Evolutionary conservation across 768 basidiomycete species (phyloP), one percentile per base, ranked within the genome.

Genomic region (Hygrocybe punicea): DNA sequence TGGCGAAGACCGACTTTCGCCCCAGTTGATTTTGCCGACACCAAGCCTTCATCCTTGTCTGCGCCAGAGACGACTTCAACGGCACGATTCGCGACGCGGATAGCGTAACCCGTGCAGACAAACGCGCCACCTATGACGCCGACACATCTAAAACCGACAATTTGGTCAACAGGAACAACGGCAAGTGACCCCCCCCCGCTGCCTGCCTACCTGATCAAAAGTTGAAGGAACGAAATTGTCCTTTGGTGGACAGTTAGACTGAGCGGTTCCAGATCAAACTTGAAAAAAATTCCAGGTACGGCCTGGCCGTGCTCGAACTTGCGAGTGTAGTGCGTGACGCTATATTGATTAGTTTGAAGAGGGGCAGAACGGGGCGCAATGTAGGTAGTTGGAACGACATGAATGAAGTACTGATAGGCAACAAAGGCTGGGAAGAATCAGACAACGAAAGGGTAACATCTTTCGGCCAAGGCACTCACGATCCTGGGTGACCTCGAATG

Each of bases 221-320:
- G 81, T 61, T 95, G 89, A 3, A 87, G 65, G 51, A 99, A 73
- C 1, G 83, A 78, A 0, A 89, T 93, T 17, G 96, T 98, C 16
- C 93, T 84, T 72, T 98, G 94, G 64, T 89, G 83, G 53, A 98
- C 84, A 0, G 84, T 87, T 58, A 98, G 79, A 21, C 82, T 78
- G 73, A 98, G 81, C 1, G 95, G 93, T 67, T 99, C 96, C 36
- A 98, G 74, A 57, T 99, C 95, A 69, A 93, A 98, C 72, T 98
- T 97, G 87, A 98, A 97, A 79, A 96, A 98, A 68, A 98, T 96
- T 14, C 91, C 95, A 0, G 96, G 96, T 0, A 92, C 87, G 6
- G 90, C 91, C 14, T 77, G 73, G 60, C 90, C 84, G 66, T 91
- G 89, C 17, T 83, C 75, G 2, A 97, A 75, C 16, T 82, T 78